Percentiles rank a stretch among this genome's conserved stretches.
Conservation (phyloP, 2,329 filamentous ascomycete species). For the Lecanicillium sp. region DNA sequence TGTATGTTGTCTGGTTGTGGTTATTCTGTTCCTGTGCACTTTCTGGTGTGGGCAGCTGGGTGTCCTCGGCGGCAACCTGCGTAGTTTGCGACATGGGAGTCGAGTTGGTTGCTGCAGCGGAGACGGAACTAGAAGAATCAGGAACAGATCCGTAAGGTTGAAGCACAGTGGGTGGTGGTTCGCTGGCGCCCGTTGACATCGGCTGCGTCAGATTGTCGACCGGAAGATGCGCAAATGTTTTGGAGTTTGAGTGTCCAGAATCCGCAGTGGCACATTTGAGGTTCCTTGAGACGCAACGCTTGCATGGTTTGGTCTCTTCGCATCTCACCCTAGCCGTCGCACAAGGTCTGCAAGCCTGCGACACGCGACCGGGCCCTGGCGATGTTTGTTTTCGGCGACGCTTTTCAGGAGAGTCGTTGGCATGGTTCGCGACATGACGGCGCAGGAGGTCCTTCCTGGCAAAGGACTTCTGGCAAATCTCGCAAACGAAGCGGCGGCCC, state of each 20-base stretch:
- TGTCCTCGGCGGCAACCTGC: constrained; percentile 27
- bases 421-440: constrained; percentile 46
- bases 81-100: constrained; percentile 22
- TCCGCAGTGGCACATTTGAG: constrained; percentile 37
- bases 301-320: constrained; percentile 49
- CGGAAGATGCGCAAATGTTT: constrained; percentile 40
- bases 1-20: constrained; percentile 13
- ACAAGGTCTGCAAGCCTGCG: constrained; percentile 47
- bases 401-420: constrained; percentile 43
- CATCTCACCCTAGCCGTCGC: constrained; percentile 49
- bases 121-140: constrained; percentile 17
- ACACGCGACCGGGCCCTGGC: constrained; percentile 42
- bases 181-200: constrained; percentile 4
- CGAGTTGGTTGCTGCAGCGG: constrained; percentile 19
- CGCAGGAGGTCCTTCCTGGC: constrained; percentile 48
- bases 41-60: constrained; percentile 31
- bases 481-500: constrained; percentile 43
- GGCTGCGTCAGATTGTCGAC: constrained; percentile 21
- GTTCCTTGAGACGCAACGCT: constrained; percentile 42
- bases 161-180: constrained; percentile 12
- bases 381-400: constrained; percentile 40
- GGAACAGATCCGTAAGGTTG: background rate
- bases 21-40: constrained; percentile 17
- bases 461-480: constrained; percentile 48
- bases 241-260: constrained; percentile 33